Base-by-base conservation (phyloP, 2,329 filamentous ascomycete species). In the Anthostomella pinea region DNA sequence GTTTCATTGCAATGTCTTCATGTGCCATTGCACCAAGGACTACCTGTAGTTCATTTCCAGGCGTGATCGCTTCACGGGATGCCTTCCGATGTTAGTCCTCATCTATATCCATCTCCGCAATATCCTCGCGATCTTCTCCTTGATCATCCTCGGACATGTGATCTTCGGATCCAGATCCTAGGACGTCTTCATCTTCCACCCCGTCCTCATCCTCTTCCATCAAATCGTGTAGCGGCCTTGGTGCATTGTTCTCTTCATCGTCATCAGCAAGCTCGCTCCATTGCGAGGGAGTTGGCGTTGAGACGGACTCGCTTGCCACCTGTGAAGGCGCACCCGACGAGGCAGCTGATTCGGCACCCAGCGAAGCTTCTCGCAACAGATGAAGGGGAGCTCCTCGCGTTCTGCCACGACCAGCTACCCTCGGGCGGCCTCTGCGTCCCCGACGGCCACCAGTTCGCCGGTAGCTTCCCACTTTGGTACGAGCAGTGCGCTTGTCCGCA, bases 231-330 rank as follows among this genome's bases (percentile, higher is more conserved):
- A n/a, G n/a, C n/a, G n/a, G n/a, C n/a, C n/a, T n/a, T n/a, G n/a
- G n/a, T n/a, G n/a, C n/a, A n/a, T n/a, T n/a, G n/a, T n/a, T n/a
- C n/a, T n/a, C n/a, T n/a, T n/a, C 27, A 5, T 37, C 33, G 4
- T 34, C 17, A n/a, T 23, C 30, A 11, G 41, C 43, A 4, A 54
- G 30, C 26, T 56, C 52, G 7, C 47, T 46, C 55, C 55, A 58
- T 3, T 30, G 47, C 10, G 14, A 38, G 9, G 55, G 55, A 2
- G 55, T 58, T 14, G 52, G 48, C 15, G 46, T 52, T 8, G 53
- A 56, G 6, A 39, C 31, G 11, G 31, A 32, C 20, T 28, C 31
- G 9, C 32, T 30, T 6, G 35, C 38, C 13, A 14, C 33, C 7
- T 26, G 35, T 1, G 29, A 43, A 8, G 33, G 30, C 28, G 28